phyloP scores from a whole-genome alignment of 2,329 filamentous ascomycete species.

The Boeremia exigua region DNA sequence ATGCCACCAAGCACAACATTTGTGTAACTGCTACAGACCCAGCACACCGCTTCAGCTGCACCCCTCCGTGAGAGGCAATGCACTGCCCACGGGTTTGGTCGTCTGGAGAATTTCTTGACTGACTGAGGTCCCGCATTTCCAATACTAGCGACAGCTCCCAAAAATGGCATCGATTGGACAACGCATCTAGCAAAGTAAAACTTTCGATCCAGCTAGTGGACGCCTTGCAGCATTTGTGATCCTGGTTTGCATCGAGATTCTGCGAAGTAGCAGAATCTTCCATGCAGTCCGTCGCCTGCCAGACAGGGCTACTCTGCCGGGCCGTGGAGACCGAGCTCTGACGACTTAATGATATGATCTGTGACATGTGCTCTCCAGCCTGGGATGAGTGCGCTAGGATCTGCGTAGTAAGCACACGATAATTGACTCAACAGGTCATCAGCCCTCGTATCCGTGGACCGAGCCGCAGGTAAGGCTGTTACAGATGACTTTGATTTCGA shows the following conservation, averaged over 20 bases:
- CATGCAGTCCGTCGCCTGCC: slow-evolving; percentile 9
- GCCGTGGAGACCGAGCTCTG: slow-evolving; percentile 11
- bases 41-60: slow-evolving; percentile 40
- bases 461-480: slow-evolving; percentile 14
- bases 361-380: slow-evolving; percentile 10
- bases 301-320: slow-evolving; percentile 5
- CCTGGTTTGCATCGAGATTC: slow-evolving; percentile 13
- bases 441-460: slow-evolving; percentile 19
- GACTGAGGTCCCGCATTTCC: slow-evolving; percentile 21
- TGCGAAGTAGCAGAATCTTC: slow-evolving; percentile 17
- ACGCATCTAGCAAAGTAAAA: slow-evolving; percentile 18
- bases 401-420: slow-evolving; percentile 23
- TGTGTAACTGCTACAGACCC: slow-evolving; percentile 33
- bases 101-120: slow-evolving; percentile 10
- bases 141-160: slow-evolving; percentile 18
- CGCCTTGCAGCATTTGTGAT: slow-evolving; percentile 17
- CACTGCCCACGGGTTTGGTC: slow-evolving; percentile 30
- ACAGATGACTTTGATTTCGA: slow-evolving; percentile 9
- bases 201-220: slow-evolving; percentile 17
- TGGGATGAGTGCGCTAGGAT: slow-evolving; percentile 12
- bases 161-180: slow-evolving; percentile 35
- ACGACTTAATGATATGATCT: slow-evolving; percentile 6
- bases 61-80: slow-evolving; percentile 22
- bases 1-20: slow-evolving; percentile 38
- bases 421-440: slow-evolving; percentile 23